Evolutionary conservation across 2,329 filamentous ascomycete species (phyloP).

Genomic region (Volutella citrinella): DNA sequence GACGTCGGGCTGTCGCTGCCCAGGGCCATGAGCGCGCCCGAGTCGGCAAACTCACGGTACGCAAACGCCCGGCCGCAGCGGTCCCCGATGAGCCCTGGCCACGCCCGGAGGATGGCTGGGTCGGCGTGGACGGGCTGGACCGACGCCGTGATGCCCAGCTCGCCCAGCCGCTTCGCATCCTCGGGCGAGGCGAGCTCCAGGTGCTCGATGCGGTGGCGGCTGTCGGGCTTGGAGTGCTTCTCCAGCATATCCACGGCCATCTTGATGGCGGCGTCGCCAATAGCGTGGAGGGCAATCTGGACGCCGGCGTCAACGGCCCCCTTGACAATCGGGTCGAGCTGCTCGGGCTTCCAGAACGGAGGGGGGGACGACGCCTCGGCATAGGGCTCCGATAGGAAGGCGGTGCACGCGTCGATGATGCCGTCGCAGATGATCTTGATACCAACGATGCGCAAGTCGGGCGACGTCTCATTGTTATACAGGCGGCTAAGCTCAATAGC

Average conservation of each 20-base stretch:
- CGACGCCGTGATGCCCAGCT: conserved; percentile 55
- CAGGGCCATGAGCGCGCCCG: conserved; percentile 50
- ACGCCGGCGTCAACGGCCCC: conserved; percentile 50
- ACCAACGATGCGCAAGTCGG: conserved; percentile 49
- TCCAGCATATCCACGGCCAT: conserved; percentile 55
- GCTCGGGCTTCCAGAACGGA: conserved; percentile 51
- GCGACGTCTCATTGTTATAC: conserved; percentile 33
- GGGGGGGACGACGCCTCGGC: conserved; percentile 39
- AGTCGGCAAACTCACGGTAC: conserved; percentile 56
- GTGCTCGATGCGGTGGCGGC: conserved; percentile 61
- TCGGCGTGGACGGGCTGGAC: conserved; percentile 56
- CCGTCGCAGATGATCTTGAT: conserved; percentile 64
- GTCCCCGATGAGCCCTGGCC: conserved; percentile 54
- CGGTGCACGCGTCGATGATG: conserved; percentile 62
- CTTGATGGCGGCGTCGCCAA: conserved; percentile 56
- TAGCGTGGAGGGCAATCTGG: conserved; percentile 62
- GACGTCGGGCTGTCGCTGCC: conserved; percentile 58
- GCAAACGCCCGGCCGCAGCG: conserved; percentile 58
- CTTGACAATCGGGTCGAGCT: conserved; percentile 52
- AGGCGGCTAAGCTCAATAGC: conserved; percentile 42
- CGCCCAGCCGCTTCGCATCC: conserved; percentile 54
- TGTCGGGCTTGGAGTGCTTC: conserved; percentile 36
- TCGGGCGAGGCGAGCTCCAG: conserved; percentile 54
- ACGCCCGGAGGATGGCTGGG: conserved; percentile 57
- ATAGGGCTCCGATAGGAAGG: conserved; percentile 56